A percentile compares a stretch with the other conserved stretches of the same genome.
phyloP scores from a whole-genome alignment of 2,329 filamentous ascomycete genomes.

The Thielaviopsis punctulata region DNA sequence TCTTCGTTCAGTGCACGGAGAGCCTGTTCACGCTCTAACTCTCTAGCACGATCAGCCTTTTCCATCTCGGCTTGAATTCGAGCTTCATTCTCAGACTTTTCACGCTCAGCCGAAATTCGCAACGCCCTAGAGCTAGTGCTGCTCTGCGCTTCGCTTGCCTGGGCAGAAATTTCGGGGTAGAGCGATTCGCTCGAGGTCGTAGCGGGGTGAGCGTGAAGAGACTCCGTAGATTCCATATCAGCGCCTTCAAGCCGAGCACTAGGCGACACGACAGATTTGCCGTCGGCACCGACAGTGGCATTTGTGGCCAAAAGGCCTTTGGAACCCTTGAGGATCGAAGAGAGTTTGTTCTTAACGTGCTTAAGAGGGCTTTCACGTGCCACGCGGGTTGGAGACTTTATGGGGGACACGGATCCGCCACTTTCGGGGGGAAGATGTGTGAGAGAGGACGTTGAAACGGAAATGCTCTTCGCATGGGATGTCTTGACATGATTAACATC shows the following conservation, averaged over 20 bases:
- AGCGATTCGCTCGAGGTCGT: conserved; percentile 20
- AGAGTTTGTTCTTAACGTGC: conserved; percentile 82
- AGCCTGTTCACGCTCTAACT: conserved; percentile 56
- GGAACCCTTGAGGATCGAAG: conserved; percentile 76
- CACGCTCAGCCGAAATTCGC: conserved; percentile 41
- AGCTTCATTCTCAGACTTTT: conserved; percentile 47
- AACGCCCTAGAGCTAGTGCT: conserved; percentile 22
- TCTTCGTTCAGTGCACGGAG: conserved; percentile 40
- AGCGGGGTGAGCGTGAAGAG: conserved; percentile 20
- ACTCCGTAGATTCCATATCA: conserved; percentile 30
- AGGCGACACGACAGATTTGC: conserved; percentile 41
- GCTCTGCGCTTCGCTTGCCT: conserved; percentile 1
- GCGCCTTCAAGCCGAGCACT: conserved; percentile 28
- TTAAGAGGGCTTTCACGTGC: conserved; percentile 65
- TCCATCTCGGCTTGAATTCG: conserved; percentile 38
- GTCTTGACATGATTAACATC: conserved; percentile 16
- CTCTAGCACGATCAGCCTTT: conserved; percentile 49
- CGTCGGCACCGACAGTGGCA: conserved; percentile 43
- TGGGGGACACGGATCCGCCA: conserved; percentile 28
- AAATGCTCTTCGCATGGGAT: conserved; percentile 19
- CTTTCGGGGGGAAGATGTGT: conserved; percentile 29
- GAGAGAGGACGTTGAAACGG: conserved; percentile 38
- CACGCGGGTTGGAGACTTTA: conserved; percentile 38
- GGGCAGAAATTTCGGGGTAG: conserved; percentile 26
- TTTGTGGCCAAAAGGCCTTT: conserved; percentile 73